These are phyloP conservation scores for Lasiosphaeriaceae sp. DNA, from an alignment of 495 filamentous ascomycete species.

Conservation along the genomic window DNA sequence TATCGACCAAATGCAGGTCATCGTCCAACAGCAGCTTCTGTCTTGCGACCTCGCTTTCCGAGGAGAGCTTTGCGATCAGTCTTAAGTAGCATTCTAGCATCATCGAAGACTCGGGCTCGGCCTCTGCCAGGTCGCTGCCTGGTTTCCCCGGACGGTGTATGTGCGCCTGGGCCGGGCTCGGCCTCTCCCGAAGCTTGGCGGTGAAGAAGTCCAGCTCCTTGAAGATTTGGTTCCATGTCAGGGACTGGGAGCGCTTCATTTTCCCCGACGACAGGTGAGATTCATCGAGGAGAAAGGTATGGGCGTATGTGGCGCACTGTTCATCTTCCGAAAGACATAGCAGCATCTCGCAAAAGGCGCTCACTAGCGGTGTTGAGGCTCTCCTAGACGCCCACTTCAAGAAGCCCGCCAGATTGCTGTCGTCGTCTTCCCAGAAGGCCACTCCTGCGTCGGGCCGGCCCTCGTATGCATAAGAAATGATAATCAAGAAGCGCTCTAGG, in stretches of 20 bases:
- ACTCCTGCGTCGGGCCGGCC: conserved; percentile 75
- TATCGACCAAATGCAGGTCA: conserved; percentile 57
- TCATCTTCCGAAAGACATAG: conserved; percentile 77
- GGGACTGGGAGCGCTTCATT: conserved; percentile 70
- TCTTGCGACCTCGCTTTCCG: conserved; percentile 63
- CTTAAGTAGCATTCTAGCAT: conserved; percentile 93
- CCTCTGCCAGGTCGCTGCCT: conserved; percentile 48
- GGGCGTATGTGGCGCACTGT: conserved; percentile 72
- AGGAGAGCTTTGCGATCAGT: conserved; percentile 73
- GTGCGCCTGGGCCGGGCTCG: conserved; percentile 48
- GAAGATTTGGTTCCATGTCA: conserved; percentile 92
- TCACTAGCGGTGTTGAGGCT: conserved; percentile 87
- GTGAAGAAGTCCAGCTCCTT: conserved; percentile 78
- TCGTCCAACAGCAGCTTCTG: conserved; percentile 64
- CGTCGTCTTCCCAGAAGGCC: conserved; percentile 82
- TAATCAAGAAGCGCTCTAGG: conserved; percentile 85
- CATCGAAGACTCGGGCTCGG: conserved; percentile 81
- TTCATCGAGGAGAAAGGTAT: conserved; percentile 88
- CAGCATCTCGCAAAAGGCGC: conserved; percentile 94
- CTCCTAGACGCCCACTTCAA: conserved; percentile 90
- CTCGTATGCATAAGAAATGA: conserved; percentile 89
- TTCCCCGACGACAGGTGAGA: conserved; percentile 65
- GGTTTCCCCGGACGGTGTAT: conserved; percentile 57
- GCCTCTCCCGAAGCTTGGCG: conserved; percentile 61
- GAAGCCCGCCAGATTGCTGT: conserved; percentile 89